Conservation (phyloP, 305 asterid genomes). For the Rubia balearica region DNA sequence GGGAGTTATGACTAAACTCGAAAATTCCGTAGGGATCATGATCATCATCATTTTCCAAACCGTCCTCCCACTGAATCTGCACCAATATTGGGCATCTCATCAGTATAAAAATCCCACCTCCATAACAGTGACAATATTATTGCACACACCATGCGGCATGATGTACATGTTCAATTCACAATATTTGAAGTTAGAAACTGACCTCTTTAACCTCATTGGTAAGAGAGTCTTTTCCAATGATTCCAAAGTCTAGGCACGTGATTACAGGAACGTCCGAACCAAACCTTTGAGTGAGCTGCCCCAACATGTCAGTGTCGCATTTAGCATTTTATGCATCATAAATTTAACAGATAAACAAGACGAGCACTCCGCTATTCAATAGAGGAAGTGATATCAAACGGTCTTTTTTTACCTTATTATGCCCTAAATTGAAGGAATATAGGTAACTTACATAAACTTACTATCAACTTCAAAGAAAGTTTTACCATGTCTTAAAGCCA, state of each 20-base stretch:
- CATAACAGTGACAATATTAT: neutral
- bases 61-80: constrained; percentile 66
- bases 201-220: constrained; percentile 57
- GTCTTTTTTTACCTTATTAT: neutral
- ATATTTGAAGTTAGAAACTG: neutral
- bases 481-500: too few relatives aligned
- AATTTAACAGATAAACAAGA: neutral
- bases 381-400: neutral
- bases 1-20: constrained; percentile 4
- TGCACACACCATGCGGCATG: neutral
- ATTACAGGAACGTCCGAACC: constrained; percentile 42
- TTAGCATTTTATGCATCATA: neutral
- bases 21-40: neutral
- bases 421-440: too few relatives aligned
- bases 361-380: neutral
- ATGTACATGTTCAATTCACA: neutral
- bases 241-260: constrained; percentile 44
- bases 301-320: neutral
- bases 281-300: constrained; percentile 42
- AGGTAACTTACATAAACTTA: neutral
- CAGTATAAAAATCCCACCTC: neutral
- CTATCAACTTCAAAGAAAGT: neutral
- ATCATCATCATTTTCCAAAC: constrained; percentile 34
- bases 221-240: constrained; percentile 51
- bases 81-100: constrained; percentile 18